These are phyloP conservation scores for Gentiana dahurica DNA, from an alignment of 257 asterid species.

Conservation along the genomic window DNA sequence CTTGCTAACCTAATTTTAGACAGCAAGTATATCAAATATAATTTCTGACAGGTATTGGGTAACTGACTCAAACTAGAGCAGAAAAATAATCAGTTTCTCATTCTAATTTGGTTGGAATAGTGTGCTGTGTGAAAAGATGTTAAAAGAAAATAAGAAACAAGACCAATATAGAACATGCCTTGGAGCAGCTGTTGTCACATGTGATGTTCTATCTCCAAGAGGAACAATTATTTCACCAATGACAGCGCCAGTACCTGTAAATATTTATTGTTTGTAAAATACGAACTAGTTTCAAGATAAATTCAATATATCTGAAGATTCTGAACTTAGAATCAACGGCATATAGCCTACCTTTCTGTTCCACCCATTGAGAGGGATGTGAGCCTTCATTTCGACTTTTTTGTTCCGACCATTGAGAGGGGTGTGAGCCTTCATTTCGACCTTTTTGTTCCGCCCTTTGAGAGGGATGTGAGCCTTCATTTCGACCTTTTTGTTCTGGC, in stretches of 20 bases:
- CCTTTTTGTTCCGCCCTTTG: neutral
- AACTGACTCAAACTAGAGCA: no score
- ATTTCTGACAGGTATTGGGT: no score
- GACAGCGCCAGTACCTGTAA: slow-evolving; percentile 15
- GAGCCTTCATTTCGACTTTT: slow-evolving; percentile 25
- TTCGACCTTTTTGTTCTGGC: no score
- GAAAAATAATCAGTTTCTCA: no score
- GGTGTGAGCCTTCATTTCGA: slow-evolving; percentile 17
- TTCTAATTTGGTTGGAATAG: no score
- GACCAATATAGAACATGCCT: slow-evolving; percentile 32
- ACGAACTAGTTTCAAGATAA: slow-evolving; percentile 23
- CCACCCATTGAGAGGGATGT: slow-evolving; percentile 23
- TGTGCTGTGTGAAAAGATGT: neutral
- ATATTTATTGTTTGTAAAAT: slow-evolving; percentile 20
- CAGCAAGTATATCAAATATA: no score
- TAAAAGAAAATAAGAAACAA: slow-evolving; percentile 1
- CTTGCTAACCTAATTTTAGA: no score
- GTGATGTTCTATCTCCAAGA: slow-evolving; percentile 30
- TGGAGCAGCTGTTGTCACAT: slow-evolving; percentile 24
- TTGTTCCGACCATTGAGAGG: slow-evolving; percentile 28
- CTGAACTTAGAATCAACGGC: slow-evolving; percentile 23
- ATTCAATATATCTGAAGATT: slow-evolving; percentile 9
- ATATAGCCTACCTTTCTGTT: slow-evolving; percentile 28
- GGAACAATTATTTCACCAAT: slow-evolving; percentile 23
- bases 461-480: no score